Base-by-base conservation (phyloP, 106 monocot species). In the Triglochin maritima region DNA sequence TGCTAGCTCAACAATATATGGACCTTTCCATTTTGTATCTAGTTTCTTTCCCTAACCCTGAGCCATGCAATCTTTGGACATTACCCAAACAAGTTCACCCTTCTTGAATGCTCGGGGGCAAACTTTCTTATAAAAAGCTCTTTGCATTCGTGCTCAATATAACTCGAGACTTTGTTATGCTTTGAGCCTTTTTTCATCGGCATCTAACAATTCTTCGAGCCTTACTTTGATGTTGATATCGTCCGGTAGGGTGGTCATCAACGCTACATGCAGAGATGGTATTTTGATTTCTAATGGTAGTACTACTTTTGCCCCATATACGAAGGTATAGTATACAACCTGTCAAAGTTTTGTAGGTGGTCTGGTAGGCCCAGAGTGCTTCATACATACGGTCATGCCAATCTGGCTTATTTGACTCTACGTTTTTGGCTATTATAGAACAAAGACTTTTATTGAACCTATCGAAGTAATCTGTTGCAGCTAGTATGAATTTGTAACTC, bases 21-120 rank as follows among this genome's bases (percentile, higher is more conserved):
- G 41, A 8, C 61, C 61, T 0, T 61, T 61, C 61, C 61, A 61
- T 61, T 61, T 46, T 44, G 61, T 41, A 44, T 61, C 61, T 4
- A 61, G 61, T 29, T 59, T 59, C 16, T 17, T 61, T 42, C 44
- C 44, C 11, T n/a, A 12, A 3, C 61, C 44, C 9, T 61, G 61
- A 44, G 13, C 3, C 61, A 61, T 61, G 44, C 45, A 61, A 8
- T 61, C 61, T 46, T 0, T 61, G 13, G 4, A 44, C 3, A 44
- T 61, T 9, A 12, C 44, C 12, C 42, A 10, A 9, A 61, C 61
- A 17, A 60, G 0, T 0, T 60, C 60, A 60, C 60, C 60, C 3
- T 60, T 60, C 8, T 29, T 60, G 8, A 60, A 60, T 9, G 60
- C 42, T 17, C 42, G 60, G 0, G 3, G 3, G 0, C 42, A 3